phyloP scores from a whole-genome alignment of 148 eudicot species.

The Fagopyrum homotropicum region DNA sequence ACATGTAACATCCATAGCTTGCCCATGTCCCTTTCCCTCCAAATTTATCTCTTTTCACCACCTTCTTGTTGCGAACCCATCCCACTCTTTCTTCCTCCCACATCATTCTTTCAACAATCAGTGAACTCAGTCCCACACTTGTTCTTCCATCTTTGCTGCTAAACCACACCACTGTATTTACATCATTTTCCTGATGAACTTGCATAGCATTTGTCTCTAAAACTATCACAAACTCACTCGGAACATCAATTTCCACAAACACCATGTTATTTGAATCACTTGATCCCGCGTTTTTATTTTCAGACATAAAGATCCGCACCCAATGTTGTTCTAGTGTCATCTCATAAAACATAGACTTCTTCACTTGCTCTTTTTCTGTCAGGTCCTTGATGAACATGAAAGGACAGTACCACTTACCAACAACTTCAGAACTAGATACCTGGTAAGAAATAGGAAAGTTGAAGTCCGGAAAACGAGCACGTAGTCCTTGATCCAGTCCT shows the following conservation, averaged over 20 bases:
- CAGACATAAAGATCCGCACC: conserved; percentile 41
- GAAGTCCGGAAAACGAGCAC: too few species aligned
- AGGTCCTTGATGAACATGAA: too few species aligned
- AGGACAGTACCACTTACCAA: too few species aligned
- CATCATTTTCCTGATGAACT: conserved; percentile 18
- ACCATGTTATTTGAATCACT: conserved; percentile 13
- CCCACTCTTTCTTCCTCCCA: conserved; percentile 73
- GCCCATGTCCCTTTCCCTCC: conserved; percentile 38
- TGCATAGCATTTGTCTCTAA: conserved; percentile 28
- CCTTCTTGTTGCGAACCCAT: conserved; percentile 28
- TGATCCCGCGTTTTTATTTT: conserved; percentile 6
- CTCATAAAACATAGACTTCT: conserved; percentile 39
- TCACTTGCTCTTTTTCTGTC: conserved; percentile 26
- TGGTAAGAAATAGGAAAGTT: too few species aligned
- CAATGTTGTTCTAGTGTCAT: conserved; percentile 62
- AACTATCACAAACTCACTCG: conserved; percentile 29
- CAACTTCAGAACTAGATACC: too few species aligned
- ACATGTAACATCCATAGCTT: conserved; percentile 44
- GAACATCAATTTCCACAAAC: conserved; percentile 27
- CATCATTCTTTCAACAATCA: conserved; percentile 52
- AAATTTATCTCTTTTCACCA: conserved; percentile 36
- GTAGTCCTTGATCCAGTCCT: too few species aligned
- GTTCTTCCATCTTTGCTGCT: conserved; percentile 14
- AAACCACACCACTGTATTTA: conserved; percentile 30
- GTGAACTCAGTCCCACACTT: conserved; percentile 40